phyloP scores from a whole-genome alignment of 768 basidiomycete species.

The Rickenella mellea region DNA sequence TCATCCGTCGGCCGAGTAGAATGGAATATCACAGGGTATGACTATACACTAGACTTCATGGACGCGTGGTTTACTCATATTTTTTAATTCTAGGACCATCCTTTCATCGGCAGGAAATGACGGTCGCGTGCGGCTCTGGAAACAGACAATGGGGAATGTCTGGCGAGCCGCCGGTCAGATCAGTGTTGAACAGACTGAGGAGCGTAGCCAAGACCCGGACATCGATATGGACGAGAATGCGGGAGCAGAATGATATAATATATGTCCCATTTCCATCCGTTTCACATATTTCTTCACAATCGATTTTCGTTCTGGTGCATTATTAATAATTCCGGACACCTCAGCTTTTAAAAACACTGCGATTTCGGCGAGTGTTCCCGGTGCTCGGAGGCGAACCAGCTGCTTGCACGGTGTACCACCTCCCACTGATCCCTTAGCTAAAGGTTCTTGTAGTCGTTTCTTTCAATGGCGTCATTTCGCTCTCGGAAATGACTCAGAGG shows the following conservation, averaged over 20 bases:
- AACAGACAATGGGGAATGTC: slow-evolving; percentile 72
- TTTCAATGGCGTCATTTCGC: too few relatives aligned
- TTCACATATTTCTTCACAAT: too few relatives aligned
- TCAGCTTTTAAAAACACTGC: too few relatives aligned
- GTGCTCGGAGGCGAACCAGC: too few relatives aligned
- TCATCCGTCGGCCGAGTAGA: slow-evolving; percentile 79
- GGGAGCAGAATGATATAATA: slow-evolving; percentile 25
- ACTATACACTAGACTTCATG: slow-evolving; percentile 1
- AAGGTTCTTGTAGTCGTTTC: too few relatives aligned
- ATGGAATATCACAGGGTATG: slow-evolving; percentile 86
- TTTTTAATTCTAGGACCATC: slow-evolving; percentile 47
- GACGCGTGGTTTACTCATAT: neutral
- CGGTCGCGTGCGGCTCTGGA: slow-evolving; percentile 77
- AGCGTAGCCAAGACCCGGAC: slow-evolving; percentile 29
- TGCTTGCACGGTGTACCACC: too few relatives aligned
- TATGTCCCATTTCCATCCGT: too few relatives aligned
- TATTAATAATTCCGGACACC: too few relatives aligned
- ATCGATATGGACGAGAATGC: slow-evolving; percentile 34
- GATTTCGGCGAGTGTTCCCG: too few relatives aligned
- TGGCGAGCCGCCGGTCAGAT: slow-evolving; percentile 80
- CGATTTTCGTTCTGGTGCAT: too few relatives aligned
- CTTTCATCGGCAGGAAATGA: slow-evolving; percentile 80
- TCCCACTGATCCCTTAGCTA: too few relatives aligned
- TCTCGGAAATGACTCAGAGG: too few relatives aligned
- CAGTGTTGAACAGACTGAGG: slow-evolving; percentile 67